These are phyloP conservation scores for Ustilago curta DNA, from an alignment of 1,284 basidiomycete species.

Conservation along the genomic window DNA sequence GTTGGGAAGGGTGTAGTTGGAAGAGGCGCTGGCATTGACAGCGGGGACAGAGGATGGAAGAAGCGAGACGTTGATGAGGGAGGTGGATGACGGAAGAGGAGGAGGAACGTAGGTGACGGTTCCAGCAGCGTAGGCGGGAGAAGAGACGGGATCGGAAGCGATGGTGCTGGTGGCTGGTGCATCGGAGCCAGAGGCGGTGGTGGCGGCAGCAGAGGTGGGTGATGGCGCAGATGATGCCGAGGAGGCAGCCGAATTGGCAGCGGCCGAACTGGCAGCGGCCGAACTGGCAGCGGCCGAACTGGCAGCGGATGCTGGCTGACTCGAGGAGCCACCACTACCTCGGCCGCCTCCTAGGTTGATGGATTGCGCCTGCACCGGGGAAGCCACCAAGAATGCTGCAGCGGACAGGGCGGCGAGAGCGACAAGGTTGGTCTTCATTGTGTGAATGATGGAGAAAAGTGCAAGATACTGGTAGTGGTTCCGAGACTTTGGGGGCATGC, in stretches of 20 bases:
- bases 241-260: conserved; percentile 10
- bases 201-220: conserved; percentile 19
- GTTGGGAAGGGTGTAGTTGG: conserved; percentile 56
- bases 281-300: conserved; percentile 13
- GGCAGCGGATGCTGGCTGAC: conserved; percentile 8
- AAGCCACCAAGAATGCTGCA: conserved; percentile 31
- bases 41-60: conserved; percentile 35
- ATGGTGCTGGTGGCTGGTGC: conserved; percentile 32
- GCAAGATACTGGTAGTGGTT: no score
- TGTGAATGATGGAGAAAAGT: neutral
- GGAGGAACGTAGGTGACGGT: conserved; percentile 41
- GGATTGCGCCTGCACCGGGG: conserved; percentile 19
- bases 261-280: conserved; percentile 4
- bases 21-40: conserved; percentile 37
- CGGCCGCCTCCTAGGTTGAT: conserved; percentile 22
- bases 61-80: conserved; percentile 34
- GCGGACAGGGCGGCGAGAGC: conserved; percentile 31
- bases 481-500: no score
- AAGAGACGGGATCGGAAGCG: conserved; percentile 20
- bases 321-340: conserved; percentile 4
- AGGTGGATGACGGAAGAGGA: conserved; percentile 26
- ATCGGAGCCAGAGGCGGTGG: conserved; percentile 25
- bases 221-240: conserved; percentile 7
- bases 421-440: conserved; percentile 34
- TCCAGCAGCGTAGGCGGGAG: conserved; percentile 43